These are phyloP conservation scores for Zasmidium cellare DNA, from an alignment of 2,329 filamentous ascomycete genomes.

Conservation along the genomic window DNA sequence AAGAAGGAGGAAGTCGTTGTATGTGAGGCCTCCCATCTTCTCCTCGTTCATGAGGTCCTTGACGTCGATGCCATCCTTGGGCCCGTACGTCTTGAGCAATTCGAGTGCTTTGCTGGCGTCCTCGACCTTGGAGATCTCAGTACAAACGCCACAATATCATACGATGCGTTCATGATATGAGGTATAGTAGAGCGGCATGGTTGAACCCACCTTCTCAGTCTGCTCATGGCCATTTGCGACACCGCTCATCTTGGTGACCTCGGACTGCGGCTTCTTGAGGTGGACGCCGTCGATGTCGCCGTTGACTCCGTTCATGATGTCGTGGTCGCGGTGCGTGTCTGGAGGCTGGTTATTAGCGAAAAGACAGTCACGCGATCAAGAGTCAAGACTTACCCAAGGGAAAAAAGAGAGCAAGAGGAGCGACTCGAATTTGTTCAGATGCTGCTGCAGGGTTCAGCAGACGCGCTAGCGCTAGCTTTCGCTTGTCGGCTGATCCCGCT, in stretches of 20 bases:
- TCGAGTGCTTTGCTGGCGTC: slow-evolving; percentile 61
- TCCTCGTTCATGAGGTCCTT: slow-evolving; percentile 86
- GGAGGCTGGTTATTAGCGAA: slow-evolving; percentile 8
- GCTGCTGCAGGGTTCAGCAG: neutral
- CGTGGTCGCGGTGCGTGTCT: slow-evolving; percentile 44
- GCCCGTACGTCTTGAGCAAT: slow-evolving; percentile 72
- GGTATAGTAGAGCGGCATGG: neutral
- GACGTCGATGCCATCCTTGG: slow-evolving; percentile 82
- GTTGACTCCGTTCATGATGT: slow-evolving; percentile 70
- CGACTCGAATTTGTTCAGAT: neutral
- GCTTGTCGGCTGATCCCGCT: neutral
- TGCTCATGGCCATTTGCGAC: neutral
- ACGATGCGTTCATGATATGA: neutral
- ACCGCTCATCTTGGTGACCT: slow-evolving; percentile 31
- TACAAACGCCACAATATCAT: neutral
- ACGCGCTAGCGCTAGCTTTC: neutral
- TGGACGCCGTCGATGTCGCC: slow-evolving; percentile 44
- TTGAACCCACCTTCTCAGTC: neutral
- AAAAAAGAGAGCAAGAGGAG: slow-evolving; percentile 37
- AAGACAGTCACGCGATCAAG: slow-evolving; percentile 19
- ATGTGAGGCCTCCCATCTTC: slow-evolving; percentile 83
- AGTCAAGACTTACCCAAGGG: slow-evolving; percentile 48
- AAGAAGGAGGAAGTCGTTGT: slow-evolving; percentile 96
- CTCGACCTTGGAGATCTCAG: slow-evolving; percentile 13
- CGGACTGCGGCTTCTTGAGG: slow-evolving; percentile 31